Conservation (phyloP, 192 early-diverging fungal genomes). For the Umbelopsis ramanniana region DNA sequence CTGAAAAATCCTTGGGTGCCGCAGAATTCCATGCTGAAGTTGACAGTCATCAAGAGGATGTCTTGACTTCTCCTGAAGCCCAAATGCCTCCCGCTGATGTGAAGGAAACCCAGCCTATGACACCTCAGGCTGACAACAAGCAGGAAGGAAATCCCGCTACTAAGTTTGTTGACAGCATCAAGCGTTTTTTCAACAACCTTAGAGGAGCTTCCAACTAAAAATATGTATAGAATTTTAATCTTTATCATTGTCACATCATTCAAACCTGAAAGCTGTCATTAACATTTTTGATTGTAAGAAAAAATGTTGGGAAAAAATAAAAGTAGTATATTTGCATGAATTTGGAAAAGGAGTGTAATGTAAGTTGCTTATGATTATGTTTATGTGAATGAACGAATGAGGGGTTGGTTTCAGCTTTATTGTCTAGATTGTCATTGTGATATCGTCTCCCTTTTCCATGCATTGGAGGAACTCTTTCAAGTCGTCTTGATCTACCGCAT, state of each 20-base stretch:
- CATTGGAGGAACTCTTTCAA: slow-evolving; percentile 26
- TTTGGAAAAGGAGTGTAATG: too few relatives aligned
- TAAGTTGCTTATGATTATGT: background rate
- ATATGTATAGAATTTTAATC: background rate
- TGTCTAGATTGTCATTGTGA: background rate
- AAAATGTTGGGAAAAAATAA: too few relatives aligned
- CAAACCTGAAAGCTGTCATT: too few relatives aligned
- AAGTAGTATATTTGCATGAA: too few relatives aligned
- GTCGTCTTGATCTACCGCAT: slow-evolving; percentile 23
- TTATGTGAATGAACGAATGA: background rate
- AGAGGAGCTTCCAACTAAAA: background rate
- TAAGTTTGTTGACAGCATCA: background rate
- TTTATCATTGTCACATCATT: too few relatives aligned
- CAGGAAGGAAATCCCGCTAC: background rate
- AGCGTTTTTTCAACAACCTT: background rate
- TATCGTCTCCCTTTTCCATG: background rate
- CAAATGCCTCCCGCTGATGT: too few relatives aligned
- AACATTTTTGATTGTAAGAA: too few relatives aligned
- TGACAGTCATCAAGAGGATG: background rate
- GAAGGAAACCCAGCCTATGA: too few relatives aligned
- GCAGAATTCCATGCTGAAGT: background rate
- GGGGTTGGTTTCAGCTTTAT: background rate
- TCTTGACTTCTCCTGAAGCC: too few relatives aligned
- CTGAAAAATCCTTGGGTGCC: background rate
- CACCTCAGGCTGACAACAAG: too few relatives aligned